Base-by-base conservation (phyloP, 768 basidiomycete genomes). In the Tylopilus intermedius region DNA sequence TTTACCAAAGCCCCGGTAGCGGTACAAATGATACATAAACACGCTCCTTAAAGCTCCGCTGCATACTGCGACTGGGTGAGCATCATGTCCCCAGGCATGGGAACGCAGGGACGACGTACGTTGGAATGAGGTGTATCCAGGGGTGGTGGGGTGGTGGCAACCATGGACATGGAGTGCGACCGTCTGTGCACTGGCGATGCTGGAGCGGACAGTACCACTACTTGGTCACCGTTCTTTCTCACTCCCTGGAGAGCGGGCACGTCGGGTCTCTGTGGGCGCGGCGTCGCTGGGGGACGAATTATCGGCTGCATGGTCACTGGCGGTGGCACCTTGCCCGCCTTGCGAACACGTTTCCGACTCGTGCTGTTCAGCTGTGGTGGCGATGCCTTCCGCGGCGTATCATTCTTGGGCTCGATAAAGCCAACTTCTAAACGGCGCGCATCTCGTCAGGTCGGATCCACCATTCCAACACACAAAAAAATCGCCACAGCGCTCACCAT, bases 101-200 rank as follows among this genome's bases (percentile, higher is more conserved):
- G 21, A 15, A 45, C 5, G 35, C 18, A 3, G 8, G 21, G 9
- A 13, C 11, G 9, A 61, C 64, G 44, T 29, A 65, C 62, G 14
- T 29, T 60, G 38, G 60, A 26, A 18, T 56, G 54, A 15, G 53
- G 40, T 8, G 50, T 42, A 27, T 61, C 48, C 50, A 46, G 40
- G 8, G 57, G 37, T 29, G 48, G 32, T 10, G 64, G 57, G 4
- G 67, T 56, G 2, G 47, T 56, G 40, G 37, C 48, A 14, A 67
- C 60, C 54, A 56, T 65, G 3, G 67, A 51, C 65, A 69, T 54
- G 0, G 67, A 69, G 32, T 38, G 66, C 29, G 69, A 57, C 18
- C 67, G 67, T 49, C 67, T 45, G 29, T 60, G 67, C 5, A 50
- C 55, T 3, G 50, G 58, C 4, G 62, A 55, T 4, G 54, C 46